Conservation (phyloP, 2,329 filamentous ascomycete genomes). For the Fusarium verrucosum region DNA sequence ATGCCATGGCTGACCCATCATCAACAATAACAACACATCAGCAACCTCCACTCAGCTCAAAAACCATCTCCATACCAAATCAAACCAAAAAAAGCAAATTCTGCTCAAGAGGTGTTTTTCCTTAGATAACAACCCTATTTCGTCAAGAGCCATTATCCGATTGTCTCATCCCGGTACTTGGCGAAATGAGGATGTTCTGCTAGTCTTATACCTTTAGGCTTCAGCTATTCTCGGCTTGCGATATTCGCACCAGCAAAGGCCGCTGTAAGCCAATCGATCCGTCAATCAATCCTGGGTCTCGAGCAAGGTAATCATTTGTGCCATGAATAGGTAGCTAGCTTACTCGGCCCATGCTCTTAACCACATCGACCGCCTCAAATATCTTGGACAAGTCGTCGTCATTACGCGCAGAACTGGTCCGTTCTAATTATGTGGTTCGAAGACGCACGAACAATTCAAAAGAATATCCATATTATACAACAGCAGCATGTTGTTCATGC, state of each 20-base stretch:
- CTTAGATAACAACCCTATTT: constrained; percentile 12
- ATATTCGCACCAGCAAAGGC: constrained; percentile 34
- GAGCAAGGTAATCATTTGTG: constrained; percentile 3
- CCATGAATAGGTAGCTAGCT: not conserved
- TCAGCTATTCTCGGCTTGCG: constrained; percentile 3
- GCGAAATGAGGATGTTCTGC: constrained; percentile 43
- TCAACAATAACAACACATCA: constrained; percentile 25
- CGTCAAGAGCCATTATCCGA: constrained; percentile 17
- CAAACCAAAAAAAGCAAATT: constrained; percentile 24
- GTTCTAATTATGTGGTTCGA: not conserved
- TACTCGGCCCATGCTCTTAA: constrained; percentile 3
- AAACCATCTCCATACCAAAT: constrained; percentile 8
- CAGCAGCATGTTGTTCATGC: constrained; percentile 16
- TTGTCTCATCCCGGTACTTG: constrained; percentile 27
- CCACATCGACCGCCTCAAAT: constrained; percentile 10
- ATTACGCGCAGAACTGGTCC: not conserved
- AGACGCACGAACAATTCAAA: constrained; percentile 11
- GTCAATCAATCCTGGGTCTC: constrained; percentile 18
- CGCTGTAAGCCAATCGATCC: constrained; percentile 14
- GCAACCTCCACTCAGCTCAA: constrained; percentile 7
- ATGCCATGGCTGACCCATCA: constrained; percentile 22
- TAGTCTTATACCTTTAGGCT: constrained; percentile 13
- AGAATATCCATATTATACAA: constrained; percentile 13
- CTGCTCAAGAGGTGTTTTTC: constrained; percentile 5
- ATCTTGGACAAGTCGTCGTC: not conserved